Base-by-base conservation (phyloP, 352 stramenopile genomes). In the Thalassiosira exigua region DNA sequence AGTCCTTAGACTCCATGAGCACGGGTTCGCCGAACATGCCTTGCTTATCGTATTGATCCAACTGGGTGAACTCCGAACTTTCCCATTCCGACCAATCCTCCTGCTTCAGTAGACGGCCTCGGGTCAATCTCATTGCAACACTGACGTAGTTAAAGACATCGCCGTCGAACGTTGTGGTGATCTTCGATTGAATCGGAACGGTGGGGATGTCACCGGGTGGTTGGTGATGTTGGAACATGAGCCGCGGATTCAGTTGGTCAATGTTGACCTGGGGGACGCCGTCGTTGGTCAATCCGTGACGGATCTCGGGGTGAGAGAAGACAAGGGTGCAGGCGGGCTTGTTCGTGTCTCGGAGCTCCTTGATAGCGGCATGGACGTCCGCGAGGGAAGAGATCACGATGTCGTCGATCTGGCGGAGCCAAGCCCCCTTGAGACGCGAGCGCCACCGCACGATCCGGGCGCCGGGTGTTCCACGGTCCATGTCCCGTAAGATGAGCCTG, bases 21-120 rank as follows among this genome's bases (percentile, higher is more conserved):
- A 60, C 22, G 1, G 76, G 71, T n/a, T 36, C 9, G 1, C 81
- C 77, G 71, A 88, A 85, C 76, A 86, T 86, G 2, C 42, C 29
- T 41, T 84, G 72, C 21, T 46, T 44, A n/a, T 76, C 11, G 19
- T 86, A 88, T 46, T 83, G 36, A 32, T 87, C 69, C 0, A 87
- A 60, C 52, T 84, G 79, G 24, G 57, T 48, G 12, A 30, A 81
- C 54, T 85, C 75, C 9, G 60, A 69, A 0, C 72, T 9, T 32
- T 67, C 39, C 68, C 72, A 86, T 39, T 82, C 65, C 12, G 67
- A 29, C 81, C 81, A 84, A 27, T 86, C 62, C 7, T 44, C 36
- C 14, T 44, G 36, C 7, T 14, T 14, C 7, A 44, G 36, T 14
- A 44, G 36, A n/a, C n/a, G n/a, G n/a, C n/a, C n/a, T n/a, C n/a